A percentile compares a stretch with the other conserved stretches of the same genome.
phyloP scores from a whole-genome alignment of 208 protist species.

The Acanthamoeba royreba region DNA sequence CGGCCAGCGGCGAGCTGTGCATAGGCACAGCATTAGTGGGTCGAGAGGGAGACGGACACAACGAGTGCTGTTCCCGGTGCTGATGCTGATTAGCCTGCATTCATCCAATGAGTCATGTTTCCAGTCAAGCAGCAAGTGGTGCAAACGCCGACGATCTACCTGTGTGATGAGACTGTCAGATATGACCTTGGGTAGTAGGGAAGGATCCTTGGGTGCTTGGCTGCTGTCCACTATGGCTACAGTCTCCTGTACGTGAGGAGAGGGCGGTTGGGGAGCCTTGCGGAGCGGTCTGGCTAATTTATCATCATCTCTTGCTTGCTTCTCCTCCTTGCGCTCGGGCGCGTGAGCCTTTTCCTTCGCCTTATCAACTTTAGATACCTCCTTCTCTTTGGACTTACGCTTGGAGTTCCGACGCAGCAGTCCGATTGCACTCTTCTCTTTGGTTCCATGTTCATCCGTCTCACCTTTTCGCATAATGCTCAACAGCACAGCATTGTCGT shows the following conservation, averaged over 20 bases:
- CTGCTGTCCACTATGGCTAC: too few species aligned
- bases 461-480: constrained; percentile 13
- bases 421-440: not conserved
- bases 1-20: not conserved
- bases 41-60: not conserved
- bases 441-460: not conserved
- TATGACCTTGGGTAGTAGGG: not conserved
- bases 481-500: constrained; percentile 8
- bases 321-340: not conserved
- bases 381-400: not conserved
- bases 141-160: not conserved
- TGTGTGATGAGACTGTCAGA: not conserved
- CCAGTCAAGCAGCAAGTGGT: too few species aligned
- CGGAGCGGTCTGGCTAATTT: too few species aligned
- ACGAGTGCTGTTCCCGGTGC: not conserved
- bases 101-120: too few species aligned
- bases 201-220: too few species aligned
- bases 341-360: not conserved
- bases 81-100: not conserved
- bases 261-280: too few species aligned
- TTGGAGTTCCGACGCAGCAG: not conserved
- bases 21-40: not conserved
- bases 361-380: too few species aligned
- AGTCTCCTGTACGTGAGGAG: too few species aligned
- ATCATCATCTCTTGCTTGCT: too few species aligned